Conservation (phyloP, 176 grass and related monocot species). For the Juncus effusus region DNA sequence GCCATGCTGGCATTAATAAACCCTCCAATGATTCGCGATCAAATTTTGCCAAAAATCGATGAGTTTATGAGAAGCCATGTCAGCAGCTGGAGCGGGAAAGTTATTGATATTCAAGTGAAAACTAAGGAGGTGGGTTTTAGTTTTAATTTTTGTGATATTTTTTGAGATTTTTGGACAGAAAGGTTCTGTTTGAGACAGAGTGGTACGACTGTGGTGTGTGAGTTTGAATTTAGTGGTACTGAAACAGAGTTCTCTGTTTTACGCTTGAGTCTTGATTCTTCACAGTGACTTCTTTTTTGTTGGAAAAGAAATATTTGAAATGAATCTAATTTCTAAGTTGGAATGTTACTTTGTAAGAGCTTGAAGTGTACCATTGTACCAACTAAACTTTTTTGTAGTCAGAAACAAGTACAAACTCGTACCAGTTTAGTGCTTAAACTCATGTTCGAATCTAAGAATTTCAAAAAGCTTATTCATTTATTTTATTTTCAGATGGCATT, state of each 20-base stretch:
- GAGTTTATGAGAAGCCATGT: conserved; percentile 74
- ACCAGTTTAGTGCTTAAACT: neutral
- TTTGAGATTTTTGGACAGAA: neutral
- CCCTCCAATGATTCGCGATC: conserved; percentile 47
- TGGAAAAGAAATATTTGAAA: too few species aligned
- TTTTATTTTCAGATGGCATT: conserved; percentile 69
- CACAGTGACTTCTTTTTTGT: too few species aligned
- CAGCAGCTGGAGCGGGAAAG: conserved; percentile 38
- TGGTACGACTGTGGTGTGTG: neutral
- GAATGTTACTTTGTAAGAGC: too few species aligned
- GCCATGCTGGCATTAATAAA: conserved; percentile 65
- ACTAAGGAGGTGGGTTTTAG: conserved; percentile 73
- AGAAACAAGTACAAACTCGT: conserved; percentile 6
- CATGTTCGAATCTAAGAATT: neutral
- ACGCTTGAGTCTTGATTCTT: too few species aligned
- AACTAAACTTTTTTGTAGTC: neutral
- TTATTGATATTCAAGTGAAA: conserved; percentile 87
- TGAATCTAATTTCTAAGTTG: too few species aligned
- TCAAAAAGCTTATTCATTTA: neutral
- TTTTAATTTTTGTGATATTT: neutral
- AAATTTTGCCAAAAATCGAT: conserved; percentile 82
- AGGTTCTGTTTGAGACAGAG: conserved; percentile 17
- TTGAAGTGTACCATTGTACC: neutral
- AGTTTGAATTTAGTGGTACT: too few species aligned
- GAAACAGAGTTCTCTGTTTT: too few species aligned